Evolutionary conservation across 306 rosid species (phyloP), one percentile per base, ranked within the genome.

Genomic region (Quercus gilva): DNA sequence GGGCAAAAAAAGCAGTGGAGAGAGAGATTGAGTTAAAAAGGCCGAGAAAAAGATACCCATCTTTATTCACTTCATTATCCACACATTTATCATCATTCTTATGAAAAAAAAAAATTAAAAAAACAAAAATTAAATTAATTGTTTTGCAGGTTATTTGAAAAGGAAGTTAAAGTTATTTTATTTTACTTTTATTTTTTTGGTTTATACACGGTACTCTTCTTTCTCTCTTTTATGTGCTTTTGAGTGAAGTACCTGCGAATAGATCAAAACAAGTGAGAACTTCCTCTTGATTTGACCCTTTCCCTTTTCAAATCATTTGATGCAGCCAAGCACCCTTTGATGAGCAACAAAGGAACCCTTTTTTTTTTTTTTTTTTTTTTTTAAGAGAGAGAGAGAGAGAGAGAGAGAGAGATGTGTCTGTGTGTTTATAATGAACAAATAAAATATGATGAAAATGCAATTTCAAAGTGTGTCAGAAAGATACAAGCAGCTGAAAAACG

Each of bases 1-100:
- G 76, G 85, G 85, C 75, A 58, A 83, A 78, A 81, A 80, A 43
- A 58, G 74, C 79, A 71, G 76, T 41, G 56, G 82, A 75, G 85
- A 81, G 87, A 87, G 88, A 87, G 70, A 67, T 67, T 65, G 84
- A 73, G 74, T 84, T 85, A 76, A 89, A 87, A 76, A 88, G 84
- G 86, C 72, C 35, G 26, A 60, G 70, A 81, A 83, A 90, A 92
- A 90, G 94, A 92, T 82, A 82, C 86, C 92, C 89, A 68, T 92
- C 92, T 89, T 92, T 91, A 80, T 84, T 86, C 91, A 84, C 78
- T 64, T 71, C 88, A 91, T 86, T 91, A 89, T 91, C 87, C 90
- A 85, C 86, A 78, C 88, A 86, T 81, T 83, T 72, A 77, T 82
- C 37, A 8, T 72, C 53, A 80, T 79, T 78, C 69, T 52, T 64